phyloP scores from a whole-genome alignment of 148 eudicot species.

The Polygonum maritimum region DNA sequence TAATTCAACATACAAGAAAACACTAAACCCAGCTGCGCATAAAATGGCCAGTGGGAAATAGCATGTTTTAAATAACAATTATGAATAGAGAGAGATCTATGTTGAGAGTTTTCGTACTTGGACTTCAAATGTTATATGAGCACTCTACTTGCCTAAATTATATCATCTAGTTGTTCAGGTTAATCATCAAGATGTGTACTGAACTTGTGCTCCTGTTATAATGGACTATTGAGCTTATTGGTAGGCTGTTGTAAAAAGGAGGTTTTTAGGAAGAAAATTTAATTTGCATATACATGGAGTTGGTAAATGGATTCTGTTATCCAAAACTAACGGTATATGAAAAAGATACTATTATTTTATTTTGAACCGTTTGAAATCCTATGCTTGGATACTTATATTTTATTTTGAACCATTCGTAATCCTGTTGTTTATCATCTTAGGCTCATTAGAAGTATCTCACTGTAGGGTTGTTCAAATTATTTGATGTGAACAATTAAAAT shows the following conservation, averaged over 20 bases:
- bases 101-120: not conserved
- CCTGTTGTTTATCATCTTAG: not conserved
- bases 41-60: not conserved
- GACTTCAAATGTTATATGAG: not conserved
- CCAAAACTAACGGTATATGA: not conserved
- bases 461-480: not conserved
- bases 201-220: not conserved
- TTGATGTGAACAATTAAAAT: not conserved
- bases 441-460: not conserved
- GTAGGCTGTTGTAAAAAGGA: not conserved
- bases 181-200: not conserved
- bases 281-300: not conserved
- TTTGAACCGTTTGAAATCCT: not conserved
- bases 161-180: not conserved
- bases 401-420: not conserved
- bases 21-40: not conserved
- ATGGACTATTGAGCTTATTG: not conserved
- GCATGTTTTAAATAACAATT: not conserved
- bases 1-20: not conserved
- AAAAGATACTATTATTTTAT: not conserved
- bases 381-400: not conserved
- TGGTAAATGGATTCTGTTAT: not conserved
- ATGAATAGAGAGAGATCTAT: not conserved
- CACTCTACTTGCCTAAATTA: not conserved
- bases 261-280: not conserved